Evolutionary conservation across 768 basidiomycete genomes (phyloP), one percentile per base, ranked within the genome.

Genomic region (Suillus plorans): DNA sequence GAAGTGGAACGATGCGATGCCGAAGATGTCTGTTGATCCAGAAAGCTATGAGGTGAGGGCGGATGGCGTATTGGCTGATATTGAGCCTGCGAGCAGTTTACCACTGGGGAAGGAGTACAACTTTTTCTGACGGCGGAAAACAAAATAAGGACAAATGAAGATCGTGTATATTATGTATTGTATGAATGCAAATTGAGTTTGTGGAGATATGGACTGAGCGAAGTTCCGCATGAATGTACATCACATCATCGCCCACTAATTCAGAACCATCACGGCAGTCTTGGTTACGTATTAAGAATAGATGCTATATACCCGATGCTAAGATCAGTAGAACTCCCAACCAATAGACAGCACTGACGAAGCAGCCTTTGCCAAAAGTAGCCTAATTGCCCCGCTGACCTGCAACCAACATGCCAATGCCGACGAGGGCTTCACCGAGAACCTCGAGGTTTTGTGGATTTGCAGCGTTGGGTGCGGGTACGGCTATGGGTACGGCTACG

Each of bases 1-100:
- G 94, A 98, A 97, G 78, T 92, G 88, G 88, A 99, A 99, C 75
- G 82, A 87, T 61, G 76, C 82, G 57, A 86, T 87, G 67, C 97
- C 97, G 3, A 82, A 81, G 74, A 94, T 99, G 87, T 80, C 66
- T 57, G 96, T 99, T 42, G 95, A 99, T 73, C 90, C 97, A 2
- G 97, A 99, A 79, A 91, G 80, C 55, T 98, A 95, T 71, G 90
- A 90, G 50, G 97, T 99, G 5, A 36, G 36, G 0, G 94, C 92
- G 10, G 91, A 97, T 74, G 95, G 89, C 4, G 86, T 83, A 28
- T 76, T 93, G 61, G 85, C 84, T 72, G 93, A 94, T 71, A 84
- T 96, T 0, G 86, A 80, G 63, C 90, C 95, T 14, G 94, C 95
- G 34, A 80, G 78, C 65, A 80, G 70, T 16, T 76, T 95, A 56